Conservation (phyloP, 352 stramenopile species). For the Lagenidium giganteum region DNA sequence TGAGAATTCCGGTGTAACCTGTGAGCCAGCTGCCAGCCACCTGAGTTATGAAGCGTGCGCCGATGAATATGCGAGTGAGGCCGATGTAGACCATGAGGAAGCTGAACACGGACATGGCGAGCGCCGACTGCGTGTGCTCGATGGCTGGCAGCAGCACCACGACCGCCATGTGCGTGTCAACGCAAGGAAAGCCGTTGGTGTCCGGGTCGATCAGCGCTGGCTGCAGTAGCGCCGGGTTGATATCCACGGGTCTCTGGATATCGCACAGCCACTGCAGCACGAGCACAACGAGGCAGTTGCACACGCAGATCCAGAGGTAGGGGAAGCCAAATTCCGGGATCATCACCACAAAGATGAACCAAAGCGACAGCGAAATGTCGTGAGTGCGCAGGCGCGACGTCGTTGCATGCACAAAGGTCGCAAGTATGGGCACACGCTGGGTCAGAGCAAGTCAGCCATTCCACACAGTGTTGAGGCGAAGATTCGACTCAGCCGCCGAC, state of each 20-base stretch:
- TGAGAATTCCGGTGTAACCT: slow-evolving; percentile 40
- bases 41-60: slow-evolving; percentile 46
- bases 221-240: slow-evolving; percentile 31
- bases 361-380: slow-evolving; percentile 61
- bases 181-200: slow-evolving; percentile 52
- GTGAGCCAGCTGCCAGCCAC: slow-evolving; percentile 58
- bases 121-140: slow-evolving; percentile 25
- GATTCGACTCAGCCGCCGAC: no score
- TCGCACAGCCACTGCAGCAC: slow-evolving; percentile 39
- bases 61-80: slow-evolving; percentile 30
- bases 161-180: slow-evolving; percentile 72
- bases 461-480: no score
- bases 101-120: slow-evolving; percentile 18
- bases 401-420: slow-evolving; percentile 34
- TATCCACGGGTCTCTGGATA: slow-evolving; percentile 44
- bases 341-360: slow-evolving; percentile 65
- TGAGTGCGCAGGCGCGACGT: slow-evolving; percentile 51
- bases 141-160: slow-evolving; percentile 60
- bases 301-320: slow-evolving; percentile 63
- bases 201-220: slow-evolving; percentile 27
- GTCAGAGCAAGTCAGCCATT: neutral
- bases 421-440: slow-evolving; percentile 25
- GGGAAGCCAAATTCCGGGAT: slow-evolving; percentile 48
- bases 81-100: slow-evolving; percentile 29
- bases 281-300: slow-evolving; percentile 46